Percentiles rank a stretch among this genome's conserved stretches.
Conservation (phyloP, 768 basidiomycete species). For the Suillus ampliporus region DNA sequence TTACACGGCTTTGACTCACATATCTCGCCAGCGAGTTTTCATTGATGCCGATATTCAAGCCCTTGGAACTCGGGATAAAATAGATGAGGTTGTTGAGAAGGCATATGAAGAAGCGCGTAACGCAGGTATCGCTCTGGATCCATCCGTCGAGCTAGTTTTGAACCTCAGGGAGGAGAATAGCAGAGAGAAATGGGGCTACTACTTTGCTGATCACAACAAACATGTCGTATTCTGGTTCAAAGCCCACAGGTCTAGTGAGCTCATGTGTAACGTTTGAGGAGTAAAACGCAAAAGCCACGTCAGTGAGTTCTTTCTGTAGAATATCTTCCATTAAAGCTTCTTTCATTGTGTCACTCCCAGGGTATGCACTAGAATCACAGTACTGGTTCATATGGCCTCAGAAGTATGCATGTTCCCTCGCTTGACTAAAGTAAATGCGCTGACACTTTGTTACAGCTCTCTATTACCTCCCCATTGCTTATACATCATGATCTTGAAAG, state of each 20-base stretch:
- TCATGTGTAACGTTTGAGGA: background rate
- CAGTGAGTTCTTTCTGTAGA: background rate
- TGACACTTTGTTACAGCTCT: background rate
- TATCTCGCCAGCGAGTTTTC: background rate
- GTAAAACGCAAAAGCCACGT: background rate
- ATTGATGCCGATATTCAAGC: slow-evolving; percentile 1
- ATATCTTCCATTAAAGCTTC: background rate
- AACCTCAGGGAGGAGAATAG: background rate
- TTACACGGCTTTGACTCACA: background rate
- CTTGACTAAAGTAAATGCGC: background rate
- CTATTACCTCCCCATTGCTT: background rate
- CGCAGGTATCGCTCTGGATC: background rate
- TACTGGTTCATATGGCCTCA: background rate
- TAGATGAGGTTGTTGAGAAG: background rate
- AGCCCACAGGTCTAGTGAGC: background rate
- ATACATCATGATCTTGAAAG: background rate
- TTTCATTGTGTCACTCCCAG: background rate
- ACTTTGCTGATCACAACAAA: background rate
- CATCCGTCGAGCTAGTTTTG: slow-evolving; percentile 2
- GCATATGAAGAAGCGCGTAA: background rate
- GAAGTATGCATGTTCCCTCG: background rate
- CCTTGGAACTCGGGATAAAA: background rate
- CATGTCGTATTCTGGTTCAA: slow-evolving; percentile 1
- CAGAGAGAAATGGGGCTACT: background rate
- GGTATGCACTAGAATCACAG: slow-evolving; percentile 2